Percentiles rank a stretch among this genome's conserved stretches.
Evolutionary conservation across 805 yeast genomes (phyloP).

Genomic region (Saturnispora dispora): DNA sequence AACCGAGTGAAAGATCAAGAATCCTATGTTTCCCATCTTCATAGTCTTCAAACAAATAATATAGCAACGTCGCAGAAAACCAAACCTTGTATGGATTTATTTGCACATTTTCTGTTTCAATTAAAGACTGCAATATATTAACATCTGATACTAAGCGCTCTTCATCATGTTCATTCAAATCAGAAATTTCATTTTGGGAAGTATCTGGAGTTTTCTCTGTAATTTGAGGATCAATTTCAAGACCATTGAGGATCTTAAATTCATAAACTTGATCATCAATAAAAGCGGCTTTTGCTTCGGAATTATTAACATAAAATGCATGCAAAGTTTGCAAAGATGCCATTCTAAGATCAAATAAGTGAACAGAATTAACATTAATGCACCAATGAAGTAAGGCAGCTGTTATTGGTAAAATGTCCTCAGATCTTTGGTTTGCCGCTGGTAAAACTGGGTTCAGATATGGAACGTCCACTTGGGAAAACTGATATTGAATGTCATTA

Average conservation of each 20-base stretch:
- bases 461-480: slow-evolving; percentile 84
- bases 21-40: slow-evolving; percentile 42
- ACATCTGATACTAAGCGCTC: slow-evolving; percentile 24
- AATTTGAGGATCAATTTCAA: slow-evolving; percentile 7
- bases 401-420: slow-evolving; percentile 52
- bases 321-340: slow-evolving; percentile 60
- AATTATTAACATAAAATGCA: slow-evolving; percentile 59
- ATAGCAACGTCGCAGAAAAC: slow-evolving; percentile 66
- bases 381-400: slow-evolving; percentile 79
- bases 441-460: slow-evolving; percentile 60
- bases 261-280: slow-evolving; percentile 53
- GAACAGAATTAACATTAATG: slow-evolving; percentile 68
- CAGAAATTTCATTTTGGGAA: background rate
- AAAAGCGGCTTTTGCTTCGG: slow-evolving; percentile 52
- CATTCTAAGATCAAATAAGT: slow-evolving; percentile 70
- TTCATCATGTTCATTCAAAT: background rate
- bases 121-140: slow-evolving; percentile 60
- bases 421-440: slow-evolving; percentile 23
- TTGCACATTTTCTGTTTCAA: slow-evolving; percentile 66
- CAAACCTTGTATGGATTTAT: slow-evolving; percentile 82
- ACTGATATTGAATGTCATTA: slow-evolving; percentile 54
- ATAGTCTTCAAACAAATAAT: slow-evolving; percentile 50
- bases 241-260: slow-evolving; percentile 27
- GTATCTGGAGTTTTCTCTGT: background rate
- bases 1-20: slow-evolving; percentile 46